phyloP scores from a whole-genome alignment of 2,329 filamentous ascomycete genomes.

The Nemania sp. region DNA sequence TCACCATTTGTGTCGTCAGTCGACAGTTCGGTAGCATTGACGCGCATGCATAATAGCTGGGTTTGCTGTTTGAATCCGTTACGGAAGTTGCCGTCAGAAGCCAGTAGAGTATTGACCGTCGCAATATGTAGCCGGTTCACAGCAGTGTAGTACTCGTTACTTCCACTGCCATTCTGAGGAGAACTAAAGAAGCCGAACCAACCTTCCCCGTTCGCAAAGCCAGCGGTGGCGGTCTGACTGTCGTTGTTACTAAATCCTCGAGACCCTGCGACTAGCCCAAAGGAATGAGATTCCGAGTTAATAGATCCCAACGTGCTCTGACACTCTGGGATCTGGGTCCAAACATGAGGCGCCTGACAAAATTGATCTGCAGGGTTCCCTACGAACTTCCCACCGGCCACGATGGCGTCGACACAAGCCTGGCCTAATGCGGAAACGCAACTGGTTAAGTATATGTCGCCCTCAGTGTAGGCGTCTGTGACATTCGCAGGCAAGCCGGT shows the following conservation, averaged over 20 bases:
- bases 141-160: conserved; percentile 1
- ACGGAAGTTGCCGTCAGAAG: not conserved
- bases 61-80: not conserved
- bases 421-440: not conserved
- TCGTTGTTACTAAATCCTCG: not conserved
- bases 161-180: not conserved
- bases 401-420: not conserved
- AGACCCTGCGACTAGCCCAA: not conserved
- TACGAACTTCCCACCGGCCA: not conserved
- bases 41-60: not conserved
- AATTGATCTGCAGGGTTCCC: not conserved
- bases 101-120: not conserved
- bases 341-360: not conserved
- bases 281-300: not conserved
- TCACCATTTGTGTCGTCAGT: not conserved
- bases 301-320: not conserved
- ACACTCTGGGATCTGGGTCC: not conserved
- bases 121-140: conserved; percentile 1
- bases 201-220: not conserved
- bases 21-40: not conserved
- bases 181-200: not conserved
- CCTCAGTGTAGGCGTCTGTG: not conserved
- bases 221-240: not conserved
- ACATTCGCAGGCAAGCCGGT: not conserved
- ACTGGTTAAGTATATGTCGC: not conserved